Conservation (phyloP, 1,139 yeast species). For the Schwanniomyces etchellsii region DNA sequence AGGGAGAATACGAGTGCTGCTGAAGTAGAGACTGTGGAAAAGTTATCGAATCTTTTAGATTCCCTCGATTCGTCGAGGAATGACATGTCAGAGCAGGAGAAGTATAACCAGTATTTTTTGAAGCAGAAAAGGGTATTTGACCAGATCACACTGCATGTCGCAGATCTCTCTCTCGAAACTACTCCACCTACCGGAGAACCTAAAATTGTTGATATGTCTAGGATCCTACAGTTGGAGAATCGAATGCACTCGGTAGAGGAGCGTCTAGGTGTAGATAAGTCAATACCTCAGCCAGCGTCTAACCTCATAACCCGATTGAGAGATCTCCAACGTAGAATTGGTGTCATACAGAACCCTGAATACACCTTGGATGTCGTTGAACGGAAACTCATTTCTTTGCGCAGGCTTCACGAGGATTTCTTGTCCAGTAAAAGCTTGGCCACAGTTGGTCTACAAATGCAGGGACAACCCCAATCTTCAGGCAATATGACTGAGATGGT, state of each 20-base stretch:
- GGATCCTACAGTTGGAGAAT: constrained; percentile 17
- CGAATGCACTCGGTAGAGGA: constrained; percentile 19
- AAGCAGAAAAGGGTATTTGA: constrained; percentile 7
- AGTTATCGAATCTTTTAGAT: too few relatives aligned
- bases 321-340: constrained; percentile 32
- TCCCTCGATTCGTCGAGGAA: too few relatives aligned
- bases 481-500: constrained; percentile 16
- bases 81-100: constrained; percentile 1
- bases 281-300: constrained; percentile 1
- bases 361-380: constrained; percentile 17
- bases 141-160: constrained; percentile 2
- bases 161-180: not conserved
- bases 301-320: constrained; percentile 17
- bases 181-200: not conserved
- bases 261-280: constrained; percentile 11
- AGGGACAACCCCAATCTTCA: not conserved
- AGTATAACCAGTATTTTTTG: constrained; percentile 4
- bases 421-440: constrained; percentile 10
- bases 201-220: constrained; percentile 5
- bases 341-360: constrained; percentile 33
- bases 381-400: constrained; percentile 12
- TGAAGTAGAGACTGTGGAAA: not conserved
- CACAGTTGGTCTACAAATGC: not conserved
- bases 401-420: constrained; percentile 13
- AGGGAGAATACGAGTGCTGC: constrained; percentile 3